These are phyloP conservation scores for Edaphochlamys debaryana DNA, from an alignment of 139 green algal genomes.

Conservation along the genomic window DNA sequence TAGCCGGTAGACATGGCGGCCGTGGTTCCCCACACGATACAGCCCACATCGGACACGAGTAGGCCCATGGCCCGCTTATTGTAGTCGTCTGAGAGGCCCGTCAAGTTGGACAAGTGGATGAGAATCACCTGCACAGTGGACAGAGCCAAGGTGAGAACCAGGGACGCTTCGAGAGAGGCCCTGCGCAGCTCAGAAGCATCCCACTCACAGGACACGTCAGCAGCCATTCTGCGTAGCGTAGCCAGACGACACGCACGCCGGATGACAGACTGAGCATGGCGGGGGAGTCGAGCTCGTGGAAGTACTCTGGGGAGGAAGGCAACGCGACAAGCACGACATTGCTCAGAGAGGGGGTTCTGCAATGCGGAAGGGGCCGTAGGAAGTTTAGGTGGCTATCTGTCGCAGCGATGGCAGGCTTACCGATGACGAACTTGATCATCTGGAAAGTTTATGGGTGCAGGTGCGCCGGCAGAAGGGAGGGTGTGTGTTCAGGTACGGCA, in stretches of 20 bases:
- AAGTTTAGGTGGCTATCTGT: not conserved
- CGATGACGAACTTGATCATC: not conserved
- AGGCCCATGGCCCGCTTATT: slow-evolving; percentile 65
- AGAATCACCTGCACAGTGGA: slow-evolving; percentile 68
- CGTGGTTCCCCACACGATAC: slow-evolving; percentile 45
- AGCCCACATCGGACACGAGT: slow-evolving; percentile 49
- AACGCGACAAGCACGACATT: not conserved
- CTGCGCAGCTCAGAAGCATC: not conserved
- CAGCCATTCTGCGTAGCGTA: slow-evolving; percentile 67
- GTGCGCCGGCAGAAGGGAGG: too few species aligned
- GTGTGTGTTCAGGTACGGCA: too few species aligned
- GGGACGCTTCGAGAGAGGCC: not conserved
- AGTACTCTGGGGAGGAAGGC: not conserved
- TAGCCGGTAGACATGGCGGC: slow-evolving; percentile 25
- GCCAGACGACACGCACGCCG: slow-evolving; percentile 41
- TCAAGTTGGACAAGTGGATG: slow-evolving; percentile 69
- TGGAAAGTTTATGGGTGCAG: too few species aligned
- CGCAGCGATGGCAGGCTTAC: too few species aligned
- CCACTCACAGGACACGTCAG: slow-evolving; percentile 62
- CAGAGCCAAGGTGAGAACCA: too few species aligned
- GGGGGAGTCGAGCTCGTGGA: not conserved
- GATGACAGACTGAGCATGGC: not conserved
- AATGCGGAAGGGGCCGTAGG: too few species aligned
- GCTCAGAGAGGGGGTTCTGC: not conserved
- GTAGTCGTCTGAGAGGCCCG: slow-evolving; percentile 67